Percentiles rank a stretch among this genome's conserved stretches.
phyloP scores from a whole-genome alignment of 2,329 filamentous ascomycete species.

The Ceratocystis ficicola region DNA sequence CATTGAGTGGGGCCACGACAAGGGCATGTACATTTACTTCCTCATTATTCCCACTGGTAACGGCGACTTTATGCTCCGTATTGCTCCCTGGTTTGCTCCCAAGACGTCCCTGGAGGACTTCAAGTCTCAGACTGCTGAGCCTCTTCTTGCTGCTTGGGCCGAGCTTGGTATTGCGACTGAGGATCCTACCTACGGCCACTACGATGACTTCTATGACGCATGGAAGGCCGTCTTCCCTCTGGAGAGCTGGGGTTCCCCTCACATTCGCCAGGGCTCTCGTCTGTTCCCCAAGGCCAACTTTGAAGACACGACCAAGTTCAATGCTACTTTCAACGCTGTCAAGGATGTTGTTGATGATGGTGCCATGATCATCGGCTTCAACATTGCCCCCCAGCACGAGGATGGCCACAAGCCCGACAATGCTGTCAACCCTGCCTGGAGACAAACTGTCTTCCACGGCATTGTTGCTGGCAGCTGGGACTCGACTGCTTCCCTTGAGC shows the following conservation, averaged over 20 bases:
- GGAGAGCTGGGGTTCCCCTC: conserved; percentile 19
- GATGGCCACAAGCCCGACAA: conserved; percentile 28
- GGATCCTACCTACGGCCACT: conserved; percentile 24
- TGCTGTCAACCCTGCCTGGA: conserved; percentile 36
- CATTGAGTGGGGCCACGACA: conserved; percentile 23
- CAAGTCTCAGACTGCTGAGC: conserved; percentile 28
- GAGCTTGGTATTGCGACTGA: conserved; percentile 31
- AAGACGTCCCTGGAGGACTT: conserved; percentile 27
- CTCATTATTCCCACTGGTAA: conserved; percentile 25
- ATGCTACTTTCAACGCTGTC: conserved; percentile 27
- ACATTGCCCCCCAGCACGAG: conserved; percentile 27
- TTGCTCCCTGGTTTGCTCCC: conserved; percentile 27
- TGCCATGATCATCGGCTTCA: conserved; percentile 29
- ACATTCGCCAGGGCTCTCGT: conserved; percentile 26
- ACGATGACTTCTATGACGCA: conserved; percentile 27
- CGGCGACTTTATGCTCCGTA: conserved; percentile 28
- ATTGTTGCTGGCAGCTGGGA: conserved; percentile 26
- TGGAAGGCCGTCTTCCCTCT: conserved; percentile 26
- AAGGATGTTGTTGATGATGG: conserved; percentile 30
- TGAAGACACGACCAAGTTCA: conserved; percentile 25
- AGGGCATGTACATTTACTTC: conserved; percentile 24
- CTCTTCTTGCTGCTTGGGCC: conserved; percentile 29
- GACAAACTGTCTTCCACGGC: conserved; percentile 30
- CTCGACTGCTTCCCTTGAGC: background rate
- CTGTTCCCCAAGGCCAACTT: conserved; percentile 28